Evolutionary conservation across 441 rosid genomes (phyloP).

Genomic region (Daphne laureola): DNA sequence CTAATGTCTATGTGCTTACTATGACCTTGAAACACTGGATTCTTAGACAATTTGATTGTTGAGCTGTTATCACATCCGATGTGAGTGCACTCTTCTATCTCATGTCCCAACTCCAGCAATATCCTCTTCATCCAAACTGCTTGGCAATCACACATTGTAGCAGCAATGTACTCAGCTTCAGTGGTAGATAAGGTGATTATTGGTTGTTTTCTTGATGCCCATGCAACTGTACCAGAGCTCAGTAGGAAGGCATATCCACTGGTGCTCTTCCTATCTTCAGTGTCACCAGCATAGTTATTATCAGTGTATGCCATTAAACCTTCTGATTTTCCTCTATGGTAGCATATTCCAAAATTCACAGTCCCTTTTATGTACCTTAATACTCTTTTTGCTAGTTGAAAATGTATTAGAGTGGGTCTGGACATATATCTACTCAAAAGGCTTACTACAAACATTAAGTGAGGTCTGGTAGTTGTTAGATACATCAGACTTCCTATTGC

Average conservation of each 20-base stretch:
- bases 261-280: background rate
- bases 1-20: background rate
- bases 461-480: background rate
- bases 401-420: background rate
- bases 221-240: background rate
- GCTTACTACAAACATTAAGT: background rate
- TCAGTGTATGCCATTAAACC: background rate
- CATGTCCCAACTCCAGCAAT: background rate
- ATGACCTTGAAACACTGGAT: background rate
- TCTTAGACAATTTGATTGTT: no score
- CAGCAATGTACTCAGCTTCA: background rate
- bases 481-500: constrained; percentile 3
- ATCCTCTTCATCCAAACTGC: background rate
- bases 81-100: background rate
- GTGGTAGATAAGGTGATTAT: background rate
- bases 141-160: background rate
- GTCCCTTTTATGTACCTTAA: background rate
- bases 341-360: background rate
- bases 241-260: background rate
- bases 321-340: background rate
- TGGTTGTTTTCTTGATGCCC: background rate
- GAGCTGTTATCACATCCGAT: background rate
- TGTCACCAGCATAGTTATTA: background rate
- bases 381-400: background rate
- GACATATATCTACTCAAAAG: constrained; percentile 6